These are phyloP conservation scores for Hirsutella rhossiliensis DNA, from an alignment of 2,329 filamentous ascomycete genomes.

Conservation along the genomic window DNA sequence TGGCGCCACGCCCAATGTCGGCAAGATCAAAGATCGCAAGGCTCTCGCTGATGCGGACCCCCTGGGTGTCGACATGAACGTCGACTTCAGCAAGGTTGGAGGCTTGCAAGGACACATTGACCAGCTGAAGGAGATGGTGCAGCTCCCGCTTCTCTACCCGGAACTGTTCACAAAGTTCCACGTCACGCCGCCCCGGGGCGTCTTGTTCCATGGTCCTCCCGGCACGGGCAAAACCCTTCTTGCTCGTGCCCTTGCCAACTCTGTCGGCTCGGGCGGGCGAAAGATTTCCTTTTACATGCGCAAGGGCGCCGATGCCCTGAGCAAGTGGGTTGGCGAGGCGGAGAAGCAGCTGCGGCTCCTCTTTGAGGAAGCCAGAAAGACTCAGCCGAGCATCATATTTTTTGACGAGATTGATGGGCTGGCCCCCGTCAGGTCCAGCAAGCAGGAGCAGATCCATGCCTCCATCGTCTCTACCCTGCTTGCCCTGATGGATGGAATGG, in stretches of 20 bases:
- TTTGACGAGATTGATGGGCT: conserved; percentile 98
- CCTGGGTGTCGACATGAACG: conserved; percentile 80
- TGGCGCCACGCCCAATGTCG: conserved; percentile 61
- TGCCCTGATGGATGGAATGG: conserved; percentile 95
- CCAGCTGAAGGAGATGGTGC: conserved; percentile 97
- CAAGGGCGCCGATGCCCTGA: conserved; percentile 92
- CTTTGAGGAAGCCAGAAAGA: conserved; percentile 92
- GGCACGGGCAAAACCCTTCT: conserved; percentile 98
- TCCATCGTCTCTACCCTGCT: conserved; percentile 94
- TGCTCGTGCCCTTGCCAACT: conserved; percentile 83
- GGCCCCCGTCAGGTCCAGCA: conserved; percentile 90
- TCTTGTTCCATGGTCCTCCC: conserved; percentile 91
- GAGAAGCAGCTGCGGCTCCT: conserved; percentile 87
- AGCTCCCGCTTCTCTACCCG: conserved; percentile 83
- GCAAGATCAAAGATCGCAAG: conserved; percentile 88
- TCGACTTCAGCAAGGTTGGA: conserved; percentile 90
- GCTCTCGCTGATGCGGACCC: conserved; percentile 88
- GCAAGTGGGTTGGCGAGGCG: conserved; percentile 98
- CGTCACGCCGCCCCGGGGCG: conserved; percentile 86
- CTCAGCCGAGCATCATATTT: conserved; percentile 97
- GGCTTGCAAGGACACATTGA: conserved; percentile 90
- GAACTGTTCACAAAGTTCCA: conserved; percentile 88
- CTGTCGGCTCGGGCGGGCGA: conserved; percentile 73
- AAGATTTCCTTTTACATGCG: conserved; percentile 99
- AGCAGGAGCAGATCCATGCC: conserved; percentile 97